These are phyloP conservation scores for Coemansia sp. DNA, from an alignment of 192 early-diverging fungal genomes.

Conservation along the genomic window DNA sequence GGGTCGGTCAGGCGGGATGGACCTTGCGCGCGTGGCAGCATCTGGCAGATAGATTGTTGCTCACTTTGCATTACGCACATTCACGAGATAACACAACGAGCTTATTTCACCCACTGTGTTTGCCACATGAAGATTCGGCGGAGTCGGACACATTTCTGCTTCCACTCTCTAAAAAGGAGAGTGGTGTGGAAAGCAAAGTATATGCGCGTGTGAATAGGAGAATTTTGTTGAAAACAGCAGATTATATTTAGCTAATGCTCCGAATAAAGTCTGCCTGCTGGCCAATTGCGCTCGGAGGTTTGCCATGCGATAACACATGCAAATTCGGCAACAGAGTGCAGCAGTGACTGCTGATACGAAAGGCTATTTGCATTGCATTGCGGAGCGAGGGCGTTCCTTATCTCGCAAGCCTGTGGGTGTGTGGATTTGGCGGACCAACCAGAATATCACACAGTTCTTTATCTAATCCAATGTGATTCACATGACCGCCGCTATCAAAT, in stretches of 20 bases:
- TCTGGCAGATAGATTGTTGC: neutral
- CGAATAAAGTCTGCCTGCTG: neutral
- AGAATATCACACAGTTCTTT: no score
- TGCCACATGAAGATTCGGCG: neutral
- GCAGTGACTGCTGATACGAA: no score
- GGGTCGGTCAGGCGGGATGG: neutral
- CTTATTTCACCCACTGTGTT: no score
- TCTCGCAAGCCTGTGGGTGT: no score
- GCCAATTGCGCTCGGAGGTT: neutral
- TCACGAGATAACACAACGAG: neutral
- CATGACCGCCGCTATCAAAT: no score
- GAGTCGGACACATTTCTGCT: neutral
- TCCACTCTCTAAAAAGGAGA: neutral
- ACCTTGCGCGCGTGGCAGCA: slow-evolving; percentile 1
- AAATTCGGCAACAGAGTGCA: neutral
- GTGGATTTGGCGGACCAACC: no score
- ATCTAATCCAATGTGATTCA: no score
- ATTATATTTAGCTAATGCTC: slow-evolving; percentile 2
- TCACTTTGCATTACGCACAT: neutral
- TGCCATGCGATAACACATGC: slow-evolving; percentile 6
- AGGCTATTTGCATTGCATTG: no score
- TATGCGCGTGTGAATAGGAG: neutral
- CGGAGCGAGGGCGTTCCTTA: no score
- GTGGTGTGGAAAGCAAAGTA: neutral
- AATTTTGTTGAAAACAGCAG: neutral